Conservation (phyloP, 495 filamentous ascomycete genomes). For the Tuber melanosporum region DNA sequence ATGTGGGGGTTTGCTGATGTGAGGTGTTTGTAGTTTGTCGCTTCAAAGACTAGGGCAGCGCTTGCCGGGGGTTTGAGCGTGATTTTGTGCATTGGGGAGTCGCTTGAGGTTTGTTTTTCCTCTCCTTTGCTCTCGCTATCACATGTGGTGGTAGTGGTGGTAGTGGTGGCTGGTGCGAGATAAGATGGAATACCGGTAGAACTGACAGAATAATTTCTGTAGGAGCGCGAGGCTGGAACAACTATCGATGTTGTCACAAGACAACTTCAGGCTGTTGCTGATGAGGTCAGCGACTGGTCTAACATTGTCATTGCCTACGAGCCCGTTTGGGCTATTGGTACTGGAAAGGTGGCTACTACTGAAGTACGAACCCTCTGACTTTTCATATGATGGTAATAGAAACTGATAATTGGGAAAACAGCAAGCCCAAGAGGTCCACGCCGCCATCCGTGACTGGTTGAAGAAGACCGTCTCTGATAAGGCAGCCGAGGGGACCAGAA, state of each 20-base stretch:
- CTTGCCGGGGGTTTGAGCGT: constrained; percentile 79
- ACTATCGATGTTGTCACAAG: constrained; percentile 84
- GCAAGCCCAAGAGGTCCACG: constrained; percentile 94
- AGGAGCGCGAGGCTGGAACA: constrained; percentile 73
- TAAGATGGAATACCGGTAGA: not conserved
- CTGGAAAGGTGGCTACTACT: constrained; percentile 91
- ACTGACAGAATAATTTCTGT: constrained; percentile 39
- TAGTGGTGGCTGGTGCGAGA: not conserved
- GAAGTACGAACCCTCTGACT: constrained; percentile 27
- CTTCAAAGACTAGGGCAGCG: constrained; percentile 85
- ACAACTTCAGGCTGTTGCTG: constrained; percentile 64
- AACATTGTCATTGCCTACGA: constrained; percentile 97
- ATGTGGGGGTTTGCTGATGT: not conserved
- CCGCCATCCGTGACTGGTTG: constrained; percentile 85
- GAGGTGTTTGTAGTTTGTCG: constrained; percentile 56
- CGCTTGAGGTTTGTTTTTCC: constrained; percentile 52
- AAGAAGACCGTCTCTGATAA: constrained; percentile 59
- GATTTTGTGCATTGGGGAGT: constrained; percentile 95
- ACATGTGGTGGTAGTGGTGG: not conserved
- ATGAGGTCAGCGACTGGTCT: constrained; percentile 72
- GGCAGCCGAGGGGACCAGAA: constrained; percentile 50
- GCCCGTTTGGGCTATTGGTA: constrained; percentile 98
- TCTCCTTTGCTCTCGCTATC: constrained; percentile 40
- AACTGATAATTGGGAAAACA: constrained; percentile 40
- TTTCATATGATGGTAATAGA: not conserved